Base-by-base conservation (phyloP, 1,284 basidiomycete genomes). In the Moniliella sp. region DNA sequence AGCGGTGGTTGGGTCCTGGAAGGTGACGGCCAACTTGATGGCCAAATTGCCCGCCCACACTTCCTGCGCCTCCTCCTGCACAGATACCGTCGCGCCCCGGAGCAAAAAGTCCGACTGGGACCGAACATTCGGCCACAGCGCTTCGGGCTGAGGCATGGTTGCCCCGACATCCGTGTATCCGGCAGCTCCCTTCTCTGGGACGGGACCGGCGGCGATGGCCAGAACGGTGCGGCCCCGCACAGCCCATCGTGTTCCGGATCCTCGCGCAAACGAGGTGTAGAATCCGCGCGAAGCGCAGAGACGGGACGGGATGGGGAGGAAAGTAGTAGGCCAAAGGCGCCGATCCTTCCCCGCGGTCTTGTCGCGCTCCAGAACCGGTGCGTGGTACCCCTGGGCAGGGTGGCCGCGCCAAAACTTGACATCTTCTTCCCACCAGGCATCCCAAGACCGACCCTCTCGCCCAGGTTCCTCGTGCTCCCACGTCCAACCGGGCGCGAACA, bases 401-500 rank as follows among this genome's bases (percentile, higher is more conserved):
- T 1, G 28, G 12, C 4, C 9, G 3, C 17, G 31, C 46, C 46
- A 52, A 23, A 48, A 41, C 1, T 27, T 25, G 2, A 28, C 25
- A 19, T 54, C 46, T 8, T 46, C 37, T 4, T 43, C 28, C 44
- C 42, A 52, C 50, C 50, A 53, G 10, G 43, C 39, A 1, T 21
- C 21, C 50, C 50, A 53, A 0, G 23, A 25, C 4, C 48, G 41
- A n/a, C 25, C 28, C 8, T 15, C 18, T 12, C 16, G 12, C 11
- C 17, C 4, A 9, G 44, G 28, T 3, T 35, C 28, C 3, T 48
- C 35, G 14, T 50, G 45, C 19, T 55, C 51, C 51, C 51, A 55
- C 3, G 51, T 55, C 51, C 51, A 55, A 0, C 49, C 51, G 2
- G 43, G 51, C 14, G 51, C 51, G 18, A 55, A 55, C 1, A 55